Conservation (phyloP, 2,329 filamentous ascomycete genomes). For the Magnaporthiopsis incrustans region DNA sequence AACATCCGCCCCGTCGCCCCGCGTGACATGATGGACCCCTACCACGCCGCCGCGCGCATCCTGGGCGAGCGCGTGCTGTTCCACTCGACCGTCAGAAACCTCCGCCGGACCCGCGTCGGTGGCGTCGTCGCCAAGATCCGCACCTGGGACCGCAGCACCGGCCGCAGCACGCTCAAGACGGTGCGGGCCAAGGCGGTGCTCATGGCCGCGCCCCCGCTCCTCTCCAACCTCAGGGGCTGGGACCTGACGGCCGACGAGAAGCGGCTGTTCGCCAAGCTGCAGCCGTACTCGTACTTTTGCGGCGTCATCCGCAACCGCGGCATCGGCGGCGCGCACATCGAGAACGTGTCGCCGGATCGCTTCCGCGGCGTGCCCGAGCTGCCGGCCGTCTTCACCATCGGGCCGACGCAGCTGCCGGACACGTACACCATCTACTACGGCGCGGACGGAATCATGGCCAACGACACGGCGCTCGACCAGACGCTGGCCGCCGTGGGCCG, state of each 20-base stretch:
- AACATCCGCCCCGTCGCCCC: conserved; percentile 5
- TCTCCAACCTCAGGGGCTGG: background rate
- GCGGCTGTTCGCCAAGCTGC: conserved; percentile 7
- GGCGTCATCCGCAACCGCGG: conserved; percentile 8
- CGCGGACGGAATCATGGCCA: background rate
- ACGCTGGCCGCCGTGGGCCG: conserved; percentile 3
- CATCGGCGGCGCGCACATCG: background rate
- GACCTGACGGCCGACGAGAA: conserved; percentile 3
- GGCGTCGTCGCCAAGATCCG: background rate
- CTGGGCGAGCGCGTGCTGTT: conserved; percentile 8
- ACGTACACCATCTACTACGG: conserved; percentile 2
- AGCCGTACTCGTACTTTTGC: conserved; percentile 7
- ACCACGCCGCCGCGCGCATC: conserved; percentile 7
- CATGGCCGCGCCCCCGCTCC: background rate
- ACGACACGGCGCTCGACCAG: conserved; percentile 2
- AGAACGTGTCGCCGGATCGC: background rate
- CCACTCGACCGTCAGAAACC: background rate
- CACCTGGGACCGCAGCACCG: background rate
- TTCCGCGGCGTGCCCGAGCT: conserved; percentile 1
- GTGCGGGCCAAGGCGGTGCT: conserved; percentile 4
- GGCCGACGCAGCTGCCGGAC: background rate
- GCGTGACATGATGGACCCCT: conserved; percentile 7
- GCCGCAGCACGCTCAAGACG: background rate
- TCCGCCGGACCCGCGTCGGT: conserved; percentile 1
- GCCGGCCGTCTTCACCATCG: conserved; percentile 2